phyloP scores from a whole-genome alignment of 2,329 filamentous ascomycete genomes.

The Trichophyton benhamiae region DNA sequence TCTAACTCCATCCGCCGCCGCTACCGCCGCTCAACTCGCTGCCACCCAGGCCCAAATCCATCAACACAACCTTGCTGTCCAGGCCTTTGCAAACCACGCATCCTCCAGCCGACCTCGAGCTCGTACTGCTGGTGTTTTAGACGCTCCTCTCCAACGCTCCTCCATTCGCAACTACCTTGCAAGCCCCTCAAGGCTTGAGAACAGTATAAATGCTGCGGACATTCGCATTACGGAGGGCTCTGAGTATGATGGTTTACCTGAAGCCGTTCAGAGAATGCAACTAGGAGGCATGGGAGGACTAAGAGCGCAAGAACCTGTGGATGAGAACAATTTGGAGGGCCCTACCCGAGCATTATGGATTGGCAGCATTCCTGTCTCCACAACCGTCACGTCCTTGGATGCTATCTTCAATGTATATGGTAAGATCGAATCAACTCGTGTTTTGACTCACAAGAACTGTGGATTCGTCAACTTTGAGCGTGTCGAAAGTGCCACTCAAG shows the following conservation, averaged over 20 bases:
- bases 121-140: constrained; percentile 79
- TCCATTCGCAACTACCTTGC: constrained; percentile 63
- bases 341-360: constrained; percentile 93
- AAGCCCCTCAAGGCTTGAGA: constrained; percentile 63
- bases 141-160: constrained; percentile 55
- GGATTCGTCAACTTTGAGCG: constrained; percentile 97
- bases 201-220: constrained; percentile 61
- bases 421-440: constrained; percentile 76
- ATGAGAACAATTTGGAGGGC: constrained; percentile 72
- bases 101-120: constrained; percentile 73
- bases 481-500: constrained; percentile 78
- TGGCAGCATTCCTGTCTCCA: constrained; percentile 92
- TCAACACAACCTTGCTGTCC: constrained; percentile 84
- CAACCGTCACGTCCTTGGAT: constrained; percentile 84
- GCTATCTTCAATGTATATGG: constrained; percentile 95
- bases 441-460: constrained; percentile 96
- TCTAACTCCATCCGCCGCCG: constrained; percentile 46
- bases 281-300: constrained; percentile 50
- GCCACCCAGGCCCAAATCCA: constrained; percentile 59
- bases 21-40: constrained; percentile 46
- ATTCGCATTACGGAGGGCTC: constrained; percentile 61
- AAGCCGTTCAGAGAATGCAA: constrained; percentile 71
- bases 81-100: constrained; percentile 78
- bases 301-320: constrained; percentile 55
- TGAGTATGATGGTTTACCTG: constrained; percentile 67